These are phyloP conservation scores for Fusarium sp. DNA, from an alignment of 2,329 filamentous ascomycete genomes.

Conservation along the genomic window DNA sequence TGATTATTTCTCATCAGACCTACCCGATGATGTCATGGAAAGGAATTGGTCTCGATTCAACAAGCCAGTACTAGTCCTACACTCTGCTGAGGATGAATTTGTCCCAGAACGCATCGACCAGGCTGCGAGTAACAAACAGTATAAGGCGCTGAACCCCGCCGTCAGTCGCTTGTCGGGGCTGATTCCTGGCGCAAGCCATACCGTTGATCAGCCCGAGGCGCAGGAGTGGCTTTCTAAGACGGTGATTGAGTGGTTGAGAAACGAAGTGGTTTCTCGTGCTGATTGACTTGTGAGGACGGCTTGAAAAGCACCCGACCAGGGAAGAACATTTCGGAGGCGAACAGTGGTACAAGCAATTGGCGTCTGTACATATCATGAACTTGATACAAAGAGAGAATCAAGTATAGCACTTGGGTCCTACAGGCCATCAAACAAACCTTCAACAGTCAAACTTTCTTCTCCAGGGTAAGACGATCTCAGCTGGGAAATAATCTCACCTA, in stretches of 20 bases:
- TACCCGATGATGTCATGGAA: slow-evolving; percentile 67
- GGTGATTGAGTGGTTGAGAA: slow-evolving; percentile 61
- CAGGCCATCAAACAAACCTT: neutral
- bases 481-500: neutral
- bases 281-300: neutral
- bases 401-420: neutral
- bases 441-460: neutral
- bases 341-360: neutral
- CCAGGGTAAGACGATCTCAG: slow-evolving; percentile 5
- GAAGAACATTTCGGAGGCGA: neutral
- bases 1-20: slow-evolving; percentile 88
- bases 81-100: slow-evolving; percentile 75
- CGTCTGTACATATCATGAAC: neutral
- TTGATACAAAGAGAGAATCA: neutral
- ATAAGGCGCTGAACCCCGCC: slow-evolving; percentile 61
- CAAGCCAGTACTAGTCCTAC: slow-evolving; percentile 72
- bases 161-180: slow-evolving; percentile 64
- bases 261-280: slow-evolving; percentile 14
- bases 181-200: slow-evolving; percentile 66
- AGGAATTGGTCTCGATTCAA: slow-evolving; percentile 75
- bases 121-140: slow-evolving; percentile 66
- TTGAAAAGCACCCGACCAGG: neutral
- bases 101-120: slow-evolving; percentile 71
- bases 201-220: slow-evolving; percentile 60
- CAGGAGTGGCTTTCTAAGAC: slow-evolving; percentile 63